phyloP scores from a whole-genome alignment of 495 filamentous ascomycete species.

The Sordaria brevicollis region DNA sequence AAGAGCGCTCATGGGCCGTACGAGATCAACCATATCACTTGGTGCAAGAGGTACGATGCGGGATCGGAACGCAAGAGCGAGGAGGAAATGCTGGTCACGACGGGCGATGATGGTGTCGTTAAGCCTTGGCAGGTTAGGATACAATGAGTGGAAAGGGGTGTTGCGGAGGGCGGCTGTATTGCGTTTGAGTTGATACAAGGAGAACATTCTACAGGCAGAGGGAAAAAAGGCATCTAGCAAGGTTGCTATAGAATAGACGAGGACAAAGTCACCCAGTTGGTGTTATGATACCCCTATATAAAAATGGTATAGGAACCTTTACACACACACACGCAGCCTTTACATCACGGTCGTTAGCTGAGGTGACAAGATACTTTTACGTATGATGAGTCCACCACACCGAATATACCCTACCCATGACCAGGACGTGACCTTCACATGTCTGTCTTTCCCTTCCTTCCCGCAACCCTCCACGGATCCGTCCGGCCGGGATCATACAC shows the following conservation, averaged over 20 bases:
- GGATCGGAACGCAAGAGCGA: conserved; percentile 35
- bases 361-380: background rate
- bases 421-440: background rate
- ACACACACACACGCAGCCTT: background rate
- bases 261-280: background rate
- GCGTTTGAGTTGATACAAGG: background rate
- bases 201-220: background rate
- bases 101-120: conserved; percentile 71
- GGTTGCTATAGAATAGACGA: background rate
- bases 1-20: conserved; percentile 76
- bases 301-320: background rate
- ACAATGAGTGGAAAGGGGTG: background rate
- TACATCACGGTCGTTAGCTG: background rate
- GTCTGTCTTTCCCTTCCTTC: background rate
- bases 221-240: background rate
- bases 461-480: background rate
- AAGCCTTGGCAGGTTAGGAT: conserved; percentile 51
- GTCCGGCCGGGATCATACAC: background rate
- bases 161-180: background rate
- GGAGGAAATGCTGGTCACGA: conserved; percentile 69
- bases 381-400: background rate
- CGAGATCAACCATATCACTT: conserved; percentile 83
- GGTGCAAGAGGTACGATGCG: conserved; percentile 54
- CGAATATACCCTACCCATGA: background rate
- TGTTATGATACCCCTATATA: background rate